Evolutionary conservation across 139 green algal genomes (phyloP).

Genomic region (Coelastrella sp.): DNA sequence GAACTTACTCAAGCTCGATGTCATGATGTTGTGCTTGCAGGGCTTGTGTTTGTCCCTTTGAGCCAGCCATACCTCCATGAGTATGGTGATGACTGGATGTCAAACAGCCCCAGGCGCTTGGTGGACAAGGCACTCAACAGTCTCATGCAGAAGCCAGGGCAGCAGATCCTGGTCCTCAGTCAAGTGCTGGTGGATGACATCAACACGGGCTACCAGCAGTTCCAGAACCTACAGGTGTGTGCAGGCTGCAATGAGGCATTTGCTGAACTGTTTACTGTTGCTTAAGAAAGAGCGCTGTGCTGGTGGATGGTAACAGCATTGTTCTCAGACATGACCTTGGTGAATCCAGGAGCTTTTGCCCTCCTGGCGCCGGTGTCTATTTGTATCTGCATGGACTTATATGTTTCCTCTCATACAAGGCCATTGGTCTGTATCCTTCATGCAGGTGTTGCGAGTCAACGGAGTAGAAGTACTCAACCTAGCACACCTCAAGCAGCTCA

Average conservation of each 20-base stretch:
- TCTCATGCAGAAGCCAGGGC: conserved; percentile 55
- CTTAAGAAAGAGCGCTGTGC: background rate
- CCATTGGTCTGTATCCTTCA: background rate
- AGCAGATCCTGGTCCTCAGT: conserved; percentile 76
- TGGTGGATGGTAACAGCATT: no score
- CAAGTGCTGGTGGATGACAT: conserved; percentile 75
- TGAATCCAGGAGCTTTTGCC: no score
- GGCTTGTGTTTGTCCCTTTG: conserved; percentile 76
- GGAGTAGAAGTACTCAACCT: conserved; percentile 71
- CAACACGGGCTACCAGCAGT: conserved; percentile 73
- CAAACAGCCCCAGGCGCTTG: conserved; percentile 60
- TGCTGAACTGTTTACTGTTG: background rate
- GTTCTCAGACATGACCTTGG: no score
- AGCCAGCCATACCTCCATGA: conserved; percentile 78
- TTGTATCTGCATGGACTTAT: background rate
- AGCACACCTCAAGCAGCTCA: conserved; percentile 61
- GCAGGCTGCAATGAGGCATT: no score
- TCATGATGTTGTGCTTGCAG: conserved; percentile 37
- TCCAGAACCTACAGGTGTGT: conserved; percentile 67
- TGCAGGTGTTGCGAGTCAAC: conserved; percentile 60
- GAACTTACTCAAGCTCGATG: background rate
- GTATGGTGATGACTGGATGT: conserved; percentile 76
- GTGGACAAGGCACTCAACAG: conserved; percentile 69
- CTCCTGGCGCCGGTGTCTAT: background rate
- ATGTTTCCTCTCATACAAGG: background rate